Evolutionary conservation across 306 rosid genomes (phyloP).

Genomic region (Glycine latifolia): DNA sequence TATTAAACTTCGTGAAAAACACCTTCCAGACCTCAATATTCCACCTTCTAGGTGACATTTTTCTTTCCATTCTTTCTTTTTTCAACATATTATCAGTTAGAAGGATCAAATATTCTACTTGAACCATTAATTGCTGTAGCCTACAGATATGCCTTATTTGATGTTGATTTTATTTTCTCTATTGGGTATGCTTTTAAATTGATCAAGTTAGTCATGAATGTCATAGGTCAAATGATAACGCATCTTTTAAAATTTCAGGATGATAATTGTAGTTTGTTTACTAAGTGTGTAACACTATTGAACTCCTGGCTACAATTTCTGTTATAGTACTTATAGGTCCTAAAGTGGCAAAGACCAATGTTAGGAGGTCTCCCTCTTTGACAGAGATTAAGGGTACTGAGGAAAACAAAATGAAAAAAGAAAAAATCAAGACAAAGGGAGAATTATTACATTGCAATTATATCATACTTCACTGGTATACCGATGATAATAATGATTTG

Average conservation of each 20-base stretch:
- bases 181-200: not conserved
- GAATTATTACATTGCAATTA: not conserved
- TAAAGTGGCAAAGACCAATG: not conserved
- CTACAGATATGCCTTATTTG: not conserved
- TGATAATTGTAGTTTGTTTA: too few relatives aligned
- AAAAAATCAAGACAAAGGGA: not conserved
- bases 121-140: not conserved
- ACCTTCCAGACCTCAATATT: not conserved
- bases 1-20: too few relatives aligned
- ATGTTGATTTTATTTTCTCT: not conserved
- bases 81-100: not conserved
- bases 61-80: not conserved
- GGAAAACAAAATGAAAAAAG: not conserved
- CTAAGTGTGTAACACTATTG: not conserved
- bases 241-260: too few relatives aligned
- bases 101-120: slow-evolving; percentile 6
- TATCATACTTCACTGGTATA: not conserved
- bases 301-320: not conserved
- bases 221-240: too few relatives aligned
- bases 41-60: not conserved
- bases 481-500: slow-evolving; percentile 18
- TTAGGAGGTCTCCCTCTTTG: not conserved
- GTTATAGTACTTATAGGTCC: not conserved
- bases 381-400: not conserved
- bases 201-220: not conserved